phyloP scores from a whole-genome alignment of 2,329 filamentous ascomycete species.

The Aspergillus fumigatiaffinis region DNA sequence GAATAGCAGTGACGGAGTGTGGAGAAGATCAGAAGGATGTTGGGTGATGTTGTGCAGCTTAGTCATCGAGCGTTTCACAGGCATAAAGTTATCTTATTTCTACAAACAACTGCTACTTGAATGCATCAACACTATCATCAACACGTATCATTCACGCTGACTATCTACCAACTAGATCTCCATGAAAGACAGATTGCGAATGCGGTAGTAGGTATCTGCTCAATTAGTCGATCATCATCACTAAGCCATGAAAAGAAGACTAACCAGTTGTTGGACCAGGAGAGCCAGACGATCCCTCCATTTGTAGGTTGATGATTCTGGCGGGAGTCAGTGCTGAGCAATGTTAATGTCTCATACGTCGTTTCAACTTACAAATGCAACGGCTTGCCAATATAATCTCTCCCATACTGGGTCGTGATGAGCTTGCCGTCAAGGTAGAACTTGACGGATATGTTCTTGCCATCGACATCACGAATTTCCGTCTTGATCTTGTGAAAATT shows the following conservation, averaged over 20 bases:
- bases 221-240: neutral
- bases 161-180: conserved; percentile 1
- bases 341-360: no score
- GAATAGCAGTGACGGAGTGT: neutral
- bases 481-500: conserved; percentile 50
- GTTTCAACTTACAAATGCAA: conserved; percentile 26
- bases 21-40: neutral
- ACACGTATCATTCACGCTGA: no score
- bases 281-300: conserved; percentile 20
- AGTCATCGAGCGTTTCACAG: neutral
- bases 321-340: neutral
- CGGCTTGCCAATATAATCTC: conserved; percentile 47
- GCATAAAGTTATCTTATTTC: neutral
- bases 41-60: neutral
- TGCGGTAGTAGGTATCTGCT: conserved; percentile 9
- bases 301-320: conserved; percentile 23
- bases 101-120: neutral
- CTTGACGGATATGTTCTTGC: conserved; percentile 49
- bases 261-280: conserved; percentile 10
- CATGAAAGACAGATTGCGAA: conserved; percentile 8
- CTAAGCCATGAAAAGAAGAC: neutral
- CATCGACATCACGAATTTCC: conserved; percentile 51
- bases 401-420: conserved; percentile 50
- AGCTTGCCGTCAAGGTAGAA: conserved; percentile 53
- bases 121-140: neutral